Base-by-base conservation (phyloP, 2,329 filamentous ascomycete species). In the Ceratocystis colombiana region DNA sequence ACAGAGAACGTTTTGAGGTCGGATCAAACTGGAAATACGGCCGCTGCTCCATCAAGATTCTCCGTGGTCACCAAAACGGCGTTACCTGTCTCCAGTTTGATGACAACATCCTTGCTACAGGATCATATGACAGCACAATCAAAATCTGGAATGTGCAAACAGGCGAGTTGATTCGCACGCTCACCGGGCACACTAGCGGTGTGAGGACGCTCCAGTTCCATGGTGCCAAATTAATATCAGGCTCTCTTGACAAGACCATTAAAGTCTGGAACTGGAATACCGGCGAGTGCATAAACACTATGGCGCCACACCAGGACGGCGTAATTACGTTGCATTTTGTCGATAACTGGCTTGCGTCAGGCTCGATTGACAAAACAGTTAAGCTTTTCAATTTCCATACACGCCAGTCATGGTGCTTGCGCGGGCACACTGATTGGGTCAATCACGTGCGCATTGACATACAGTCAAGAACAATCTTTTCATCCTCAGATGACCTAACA, bases 11-110 rank as follows among this genome's bases (percentile, higher is more conserved):
- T 17, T 97, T 93, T 80, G 94, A 93, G 74, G 91, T 99, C 61
- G 93, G 94, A 64, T 94, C 88, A 68, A 97, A 97, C 74, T 99
- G 94, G 94, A 96, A 96, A 74, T 91, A 96, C 70, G 93, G 94
- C 3, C 86, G 93, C 46, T 97, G 88, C 76, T 87, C 87, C 5
- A 88, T 89, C 70, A 91, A 88, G 73, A 84, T 88, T 12, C 90
- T 99, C 75, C 87, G 87, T 71, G 93, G 92, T 1, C 80, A 97
- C 75, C 87, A 84, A 10, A 96, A 96, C 73, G 93, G 93, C 48
- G 73, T 79, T 48, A 79, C 77, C 1, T 79, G 77, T 61, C 72
- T 79, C 7, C 77, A 79, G 68, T 79, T 99, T 69, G 89, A 95
- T 71, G 92, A 97, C 70, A 90, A 89, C 70, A 89, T 95, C 68